Conservation (phyloP, 345 rosid species). For the Trapa bicornis region DNA sequence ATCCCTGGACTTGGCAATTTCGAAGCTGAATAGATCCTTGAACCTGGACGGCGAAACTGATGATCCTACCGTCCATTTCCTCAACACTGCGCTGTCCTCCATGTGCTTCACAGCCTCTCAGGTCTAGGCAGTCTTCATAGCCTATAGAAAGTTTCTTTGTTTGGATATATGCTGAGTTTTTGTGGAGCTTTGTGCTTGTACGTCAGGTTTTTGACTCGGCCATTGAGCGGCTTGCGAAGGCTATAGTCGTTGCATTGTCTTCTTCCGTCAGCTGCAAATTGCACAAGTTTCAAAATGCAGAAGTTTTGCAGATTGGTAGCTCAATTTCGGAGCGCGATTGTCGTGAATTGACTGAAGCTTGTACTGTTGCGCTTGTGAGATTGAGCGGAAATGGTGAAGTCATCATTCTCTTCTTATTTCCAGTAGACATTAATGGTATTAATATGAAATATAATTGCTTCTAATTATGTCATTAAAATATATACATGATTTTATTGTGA, state of each 20-base stretch:
- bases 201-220: slow-evolving; percentile 49
- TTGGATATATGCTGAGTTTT: background rate
- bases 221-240: slow-evolving; percentile 37
- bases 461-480: background rate
- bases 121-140: slow-evolving; percentile 19
- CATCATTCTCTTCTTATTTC: background rate
- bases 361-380: slow-evolving; percentile 25
- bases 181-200: background rate
- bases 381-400: slow-evolving; percentile 34
- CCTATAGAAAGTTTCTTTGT: too few species aligned
- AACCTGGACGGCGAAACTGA: slow-evolving; percentile 17
- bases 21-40: slow-evolving; percentile 39
- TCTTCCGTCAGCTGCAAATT: slow-evolving; percentile 38
- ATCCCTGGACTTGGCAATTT: slow-evolving; percentile 33
- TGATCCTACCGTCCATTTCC: slow-evolving; percentile 34
- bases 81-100: slow-evolving; percentile 51
- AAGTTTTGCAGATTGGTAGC: slow-evolving; percentile 43
- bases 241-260: slow-evolving; percentile 40
- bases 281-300: slow-evolving; percentile 23
- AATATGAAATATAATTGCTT: background rate
- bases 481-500: background rate
- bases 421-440: background rate
- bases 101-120: slow-evolving; percentile 63
- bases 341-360: slow-evolving; percentile 33
- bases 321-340: slow-evolving; percentile 23